Conservation (phyloP, 441 rosid species). For the Macaranga tanarius region DNA sequence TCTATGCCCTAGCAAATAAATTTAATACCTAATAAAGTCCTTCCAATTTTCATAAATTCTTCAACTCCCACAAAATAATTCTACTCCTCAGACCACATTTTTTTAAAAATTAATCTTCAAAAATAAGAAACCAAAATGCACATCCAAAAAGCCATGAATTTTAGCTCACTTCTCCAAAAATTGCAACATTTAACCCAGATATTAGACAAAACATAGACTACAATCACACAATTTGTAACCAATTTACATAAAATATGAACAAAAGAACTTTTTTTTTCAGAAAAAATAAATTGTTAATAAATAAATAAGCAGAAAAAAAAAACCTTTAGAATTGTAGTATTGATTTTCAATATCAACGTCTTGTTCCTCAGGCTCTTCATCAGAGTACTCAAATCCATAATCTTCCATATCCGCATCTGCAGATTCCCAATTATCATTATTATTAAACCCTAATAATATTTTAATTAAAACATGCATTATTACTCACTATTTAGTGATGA, state of each 20-base stretch:
- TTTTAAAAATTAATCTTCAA: too few species aligned
- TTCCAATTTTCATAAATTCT: too few species aligned
- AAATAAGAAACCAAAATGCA: background rate
- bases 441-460: background rate
- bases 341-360: slow-evolving; percentile 97
- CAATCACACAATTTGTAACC: background rate
- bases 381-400: slow-evolving; percentile 96
- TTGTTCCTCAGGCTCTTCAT: slow-evolving; percentile 97
- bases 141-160: too few species aligned
- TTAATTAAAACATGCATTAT: too few species aligned
- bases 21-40: too few species aligned
- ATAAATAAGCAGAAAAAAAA: background rate
- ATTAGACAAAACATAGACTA: too few species aligned
- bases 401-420: slow-evolving; percentile 99
- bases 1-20: too few species aligned
- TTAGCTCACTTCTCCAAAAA: too few species aligned
- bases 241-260: background rate
- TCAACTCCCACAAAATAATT: too few species aligned
- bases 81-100: too few species aligned
- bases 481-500: background rate
- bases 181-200: too few species aligned
- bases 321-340: slow-evolving; percentile 94
- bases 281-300: background rate
- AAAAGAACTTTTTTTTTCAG: too few species aligned
- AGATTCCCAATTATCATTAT: background rate